Evolutionary conservation across 2,329 filamentous ascomycete species (phyloP).

Genomic region (Colletotrichum nymphaeae): DNA sequence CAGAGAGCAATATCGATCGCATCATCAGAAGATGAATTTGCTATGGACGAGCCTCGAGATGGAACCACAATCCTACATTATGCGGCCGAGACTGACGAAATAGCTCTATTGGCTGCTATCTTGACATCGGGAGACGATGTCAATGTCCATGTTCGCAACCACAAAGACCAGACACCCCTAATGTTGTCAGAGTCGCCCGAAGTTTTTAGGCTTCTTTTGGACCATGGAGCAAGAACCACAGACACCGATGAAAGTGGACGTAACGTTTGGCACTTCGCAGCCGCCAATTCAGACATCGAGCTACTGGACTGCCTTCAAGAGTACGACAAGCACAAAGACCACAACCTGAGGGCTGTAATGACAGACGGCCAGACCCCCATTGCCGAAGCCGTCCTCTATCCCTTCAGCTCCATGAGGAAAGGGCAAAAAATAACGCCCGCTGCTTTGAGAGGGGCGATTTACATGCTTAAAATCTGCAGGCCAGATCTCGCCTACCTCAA

Average conservation of each 20-base stretch:
- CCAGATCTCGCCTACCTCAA: constrained; percentile 8
- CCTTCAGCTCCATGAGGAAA: neutral
- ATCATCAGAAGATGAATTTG: neutral
- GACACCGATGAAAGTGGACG: constrained; percentile 44
- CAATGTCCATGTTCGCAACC: constrained; percentile 43
- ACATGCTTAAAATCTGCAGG: constrained; percentile 4
- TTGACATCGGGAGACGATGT: constrained; percentile 43
- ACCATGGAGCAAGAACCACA: constrained; percentile 42
- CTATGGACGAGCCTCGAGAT: neutral
- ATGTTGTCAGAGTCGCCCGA: constrained; percentile 45
- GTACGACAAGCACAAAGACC: constrained; percentile 42
- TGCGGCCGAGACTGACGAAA: constrained; percentile 21
- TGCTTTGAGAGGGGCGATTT: neutral
- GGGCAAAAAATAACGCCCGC: too few relatives aligned
- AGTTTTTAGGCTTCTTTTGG: constrained; percentile 42
- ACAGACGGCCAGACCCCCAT: constrained; percentile 44
- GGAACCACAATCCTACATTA: constrained; percentile 15
- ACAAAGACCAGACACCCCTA: constrained; percentile 47
- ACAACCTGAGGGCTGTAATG: constrained; percentile 42
- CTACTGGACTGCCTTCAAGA: constrained; percentile 45
- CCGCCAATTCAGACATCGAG: constrained; percentile 44
- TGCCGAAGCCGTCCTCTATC: constrained; percentile 42
- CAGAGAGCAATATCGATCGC: neutral
- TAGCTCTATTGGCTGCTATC: constrained; percentile 43
- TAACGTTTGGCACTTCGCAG: constrained; percentile 52